Base-by-base conservation (phyloP, 1,284 basidiomycete genomes). In the Cryptococcus amylolentus region DNA sequence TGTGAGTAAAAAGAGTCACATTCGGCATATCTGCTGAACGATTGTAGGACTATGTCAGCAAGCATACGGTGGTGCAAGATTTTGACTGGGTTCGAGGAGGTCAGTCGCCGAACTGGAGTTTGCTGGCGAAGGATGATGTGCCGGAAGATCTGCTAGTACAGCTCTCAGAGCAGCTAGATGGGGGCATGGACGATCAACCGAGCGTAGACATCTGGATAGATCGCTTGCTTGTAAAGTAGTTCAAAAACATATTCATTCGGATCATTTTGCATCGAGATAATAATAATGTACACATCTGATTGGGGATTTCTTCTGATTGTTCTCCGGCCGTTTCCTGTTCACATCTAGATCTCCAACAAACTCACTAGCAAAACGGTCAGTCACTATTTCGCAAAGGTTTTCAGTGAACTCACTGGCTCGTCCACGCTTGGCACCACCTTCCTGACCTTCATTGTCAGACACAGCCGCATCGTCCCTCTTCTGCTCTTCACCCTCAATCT, bases 81-180 rank as follows among this genome's bases (percentile, higher is more conserved):
- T 91, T 91, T 69, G 88, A 88, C 23, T 89, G 91, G 72, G 87
- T 91, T 56, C 80, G 84, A 39, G 66, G 80, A 3, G 84, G 84
- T 1, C 84, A 83, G 0, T 91, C 89, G 3, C 88, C 89, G 8
- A 84, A 91, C 70, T 91, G 88, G 87, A 76, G 73, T 1, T 44
- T 64, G 3, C 55, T 82, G 18, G 7, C 53, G 2, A 31, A 48
- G 3, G 45, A 51, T 9, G 35, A 52, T 26, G 51, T 16, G 16
- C 35, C 41, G 23, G 38, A 20, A 52, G 18, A 28, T 38, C 49
- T 38, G 27, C 45, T 23, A 38, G 20, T 23, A 13, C n/a, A 9
- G 27, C 35, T 26, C 26, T 35, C 20, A 26, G 39, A 5, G n/a
- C 37, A 39, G 49, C 38, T 26, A 31, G 35, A 48, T 48, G 27